phyloP scores from a whole-genome alignment of 352 stramenopile genomes.

The Phytopythium mirpurense region DNA sequence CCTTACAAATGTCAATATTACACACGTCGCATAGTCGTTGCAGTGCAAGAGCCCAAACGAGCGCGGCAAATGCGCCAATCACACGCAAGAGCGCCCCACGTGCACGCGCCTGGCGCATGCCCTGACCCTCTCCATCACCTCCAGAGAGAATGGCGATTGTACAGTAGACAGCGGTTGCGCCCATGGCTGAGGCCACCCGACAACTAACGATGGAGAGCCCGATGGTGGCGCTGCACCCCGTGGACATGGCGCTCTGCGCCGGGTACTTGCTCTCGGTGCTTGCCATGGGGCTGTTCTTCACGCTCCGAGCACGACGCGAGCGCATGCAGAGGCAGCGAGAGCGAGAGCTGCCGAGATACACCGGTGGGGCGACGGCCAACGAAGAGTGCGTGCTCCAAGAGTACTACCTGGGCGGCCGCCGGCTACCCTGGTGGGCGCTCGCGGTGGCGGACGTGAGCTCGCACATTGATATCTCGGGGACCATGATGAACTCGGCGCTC shows the following conservation, averaged over 20 bases:
- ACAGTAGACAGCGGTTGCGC: too few species aligned
- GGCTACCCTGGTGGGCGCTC: slow-evolving; percentile 70
- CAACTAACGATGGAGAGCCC: background rate
- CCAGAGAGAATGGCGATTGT: too few species aligned
- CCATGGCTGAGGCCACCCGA: too few species aligned
- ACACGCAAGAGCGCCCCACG: background rate
- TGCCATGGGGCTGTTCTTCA: slow-evolving; percentile 60
- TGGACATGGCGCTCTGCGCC: slow-evolving; percentile 47
- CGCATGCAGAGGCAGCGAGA: slow-evolving; percentile 8
- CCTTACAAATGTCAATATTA: background rate
- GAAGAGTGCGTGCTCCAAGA: slow-evolving; percentile 50
- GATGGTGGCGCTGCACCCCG: slow-evolving; percentile 12
- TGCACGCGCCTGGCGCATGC: slow-evolving; percentile 4
- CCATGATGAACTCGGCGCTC: slow-evolving; percentile 80
- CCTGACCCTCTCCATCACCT: background rate
- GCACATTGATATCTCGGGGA: slow-evolving; percentile 82
- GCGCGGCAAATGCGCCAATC: slow-evolving; percentile 1
- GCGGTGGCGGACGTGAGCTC: slow-evolving; percentile 74
- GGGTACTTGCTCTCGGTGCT: slow-evolving; percentile 69
- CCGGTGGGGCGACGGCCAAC: slow-evolving; percentile 14
- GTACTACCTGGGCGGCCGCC: slow-evolving; percentile 63
- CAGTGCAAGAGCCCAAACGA: background rate
- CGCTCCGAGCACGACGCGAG: slow-evolving; percentile 37
- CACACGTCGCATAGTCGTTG: background rate
- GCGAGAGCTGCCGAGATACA: slow-evolving; percentile 9